phyloP scores from a whole-genome alignment of 2,329 filamentous ascomycete genomes.

The Huntiella omanensis region DNA sequence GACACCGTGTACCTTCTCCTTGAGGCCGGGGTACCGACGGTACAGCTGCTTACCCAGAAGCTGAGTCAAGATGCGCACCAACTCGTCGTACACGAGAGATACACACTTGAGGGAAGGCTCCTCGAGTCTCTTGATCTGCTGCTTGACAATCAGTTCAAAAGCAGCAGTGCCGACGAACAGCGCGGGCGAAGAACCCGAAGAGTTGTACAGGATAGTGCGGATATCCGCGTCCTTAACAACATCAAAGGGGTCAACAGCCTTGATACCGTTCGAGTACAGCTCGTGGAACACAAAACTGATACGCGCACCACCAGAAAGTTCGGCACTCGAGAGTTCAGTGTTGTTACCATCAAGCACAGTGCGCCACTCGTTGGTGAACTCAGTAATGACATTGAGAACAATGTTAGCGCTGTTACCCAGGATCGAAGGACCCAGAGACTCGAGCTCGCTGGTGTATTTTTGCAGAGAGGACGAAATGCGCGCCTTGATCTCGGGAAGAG shows the following conservation, averaged over 20 bases:
- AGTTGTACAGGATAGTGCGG: constrained; percentile 93
- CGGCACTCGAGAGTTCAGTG: constrained; percentile 81
- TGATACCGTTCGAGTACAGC: constrained; percentile 90
- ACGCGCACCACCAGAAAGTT: constrained; percentile 88
- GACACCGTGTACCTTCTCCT: constrained; percentile 90
- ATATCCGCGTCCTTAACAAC: constrained; percentile 96
- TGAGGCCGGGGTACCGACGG: constrained; percentile 78
- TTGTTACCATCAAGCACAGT: constrained; percentile 94
- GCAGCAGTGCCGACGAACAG: constrained; percentile 94
- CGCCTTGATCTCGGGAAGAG: constrained; percentile 92
- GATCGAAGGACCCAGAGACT: constrained; percentile 75
- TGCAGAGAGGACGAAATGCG: constrained; percentile 84
- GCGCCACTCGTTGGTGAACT: constrained; percentile 95
- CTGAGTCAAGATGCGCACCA: constrained; percentile 86
- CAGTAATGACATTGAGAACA: constrained; percentile 94
- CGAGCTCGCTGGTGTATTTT: constrained; percentile 73
- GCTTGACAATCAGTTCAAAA: constrained; percentile 97
- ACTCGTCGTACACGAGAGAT: constrained; percentile 87
- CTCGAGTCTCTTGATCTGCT: constrained; percentile 91
- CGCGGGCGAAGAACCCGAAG: constrained; percentile 90
- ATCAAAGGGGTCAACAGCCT: constrained; percentile 94
- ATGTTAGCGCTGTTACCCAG: constrained; percentile 94
- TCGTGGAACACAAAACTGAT: constrained; percentile 99
- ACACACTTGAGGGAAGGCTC: constrained; percentile 96
- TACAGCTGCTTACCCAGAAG: constrained; percentile 78